Conservation (phyloP, 495 filamentous ascomycete genomes). For the Aspergillus haitiensis region DNA sequence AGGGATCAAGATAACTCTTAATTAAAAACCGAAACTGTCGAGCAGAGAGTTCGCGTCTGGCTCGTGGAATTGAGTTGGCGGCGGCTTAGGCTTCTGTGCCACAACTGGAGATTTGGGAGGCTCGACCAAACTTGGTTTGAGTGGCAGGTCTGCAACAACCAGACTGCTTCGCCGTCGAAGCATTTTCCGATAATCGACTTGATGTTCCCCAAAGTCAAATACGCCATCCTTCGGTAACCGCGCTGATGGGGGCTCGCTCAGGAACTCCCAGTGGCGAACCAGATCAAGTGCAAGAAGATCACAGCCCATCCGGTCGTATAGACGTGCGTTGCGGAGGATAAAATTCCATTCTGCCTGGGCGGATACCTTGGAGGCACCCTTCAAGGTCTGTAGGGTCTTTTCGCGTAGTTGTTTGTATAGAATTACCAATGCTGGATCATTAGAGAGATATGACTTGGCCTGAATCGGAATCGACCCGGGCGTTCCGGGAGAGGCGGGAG, state of each 20-base stretch:
- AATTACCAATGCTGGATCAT: constrained; percentile 85
- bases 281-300: constrained; percentile 84
- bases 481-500: constrained; percentile 48
- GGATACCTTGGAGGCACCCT: constrained; percentile 79
- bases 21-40: constrained; percentile 74
- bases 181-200: constrained; percentile 63
- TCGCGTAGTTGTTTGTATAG: constrained; percentile 85
- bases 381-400: constrained; percentile 80
- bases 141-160: constrained; percentile 76
- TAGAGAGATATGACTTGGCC: constrained; percentile 77
- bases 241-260: constrained; percentile 44
- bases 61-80: constrained; percentile 84
- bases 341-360: constrained; percentile 84
- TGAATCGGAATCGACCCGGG: constrained; percentile 53
- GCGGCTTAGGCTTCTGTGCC: constrained; percentile 57
- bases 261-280: constrained; percentile 86
- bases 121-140: constrained; percentile 24
- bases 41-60: constrained; percentile 80
- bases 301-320: constrained; percentile 95
- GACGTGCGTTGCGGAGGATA: constrained; percentile 79
- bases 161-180: constrained; percentile 71
- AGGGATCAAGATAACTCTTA: neutral
- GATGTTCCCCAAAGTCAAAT: constrained; percentile 40
- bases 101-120: constrained; percentile 31
- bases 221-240: constrained; percentile 25